Base-by-base conservation (phyloP, 768 basidiomycete genomes). In the Hemileccinum impolitum region DNA sequence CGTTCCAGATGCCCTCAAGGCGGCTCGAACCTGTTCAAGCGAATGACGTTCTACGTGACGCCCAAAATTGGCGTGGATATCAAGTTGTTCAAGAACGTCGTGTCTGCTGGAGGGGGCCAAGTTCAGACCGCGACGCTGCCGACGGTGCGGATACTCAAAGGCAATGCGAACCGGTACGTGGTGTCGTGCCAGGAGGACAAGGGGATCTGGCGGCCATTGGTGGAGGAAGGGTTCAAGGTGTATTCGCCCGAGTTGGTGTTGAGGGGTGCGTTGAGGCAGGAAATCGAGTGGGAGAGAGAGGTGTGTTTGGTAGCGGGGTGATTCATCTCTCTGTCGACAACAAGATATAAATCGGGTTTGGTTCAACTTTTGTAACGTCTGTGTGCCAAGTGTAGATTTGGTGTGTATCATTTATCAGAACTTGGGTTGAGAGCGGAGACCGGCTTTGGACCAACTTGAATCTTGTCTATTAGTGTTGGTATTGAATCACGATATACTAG, bases 21-120 rank as follows among this genome's bases (percentile, higher is more conserved):
- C 14, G 80, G 80, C 8, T 13, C 55, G 5, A 80, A 75, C 50
- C 62, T 93, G 0, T 81, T 94, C 50, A 70, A 73, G 3, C 78
- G 78, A 15, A 78, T 78, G 65, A 79, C 74, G 0, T 90, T 94
- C 68, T 93, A 90, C 55, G 66, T 91, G 43, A 93, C 90, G 0
- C 74, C 78, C 0, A 82, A 77, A 51, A 81, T 90, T 1, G 61
- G 72, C 0, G 71, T 85, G 2, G 82, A 84, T 41, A 60, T 65
- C 37, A 80, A 80, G 56, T 61, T 89, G 31, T 66, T 94, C 47
- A 85, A 80, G 70, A 81, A 79, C 40, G 81, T 94, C 6, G 73
- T 93, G 5, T 66, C 70, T 6, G 80, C 85, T 0, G 78, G 79
- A 53, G 90, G 91, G 4, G 92, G 90, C 0, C 76, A 81, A 69